phyloP scores from a whole-genome alignment of 2,329 filamentous ascomycete species.

The Tolypocladium inflatum region DNA sequence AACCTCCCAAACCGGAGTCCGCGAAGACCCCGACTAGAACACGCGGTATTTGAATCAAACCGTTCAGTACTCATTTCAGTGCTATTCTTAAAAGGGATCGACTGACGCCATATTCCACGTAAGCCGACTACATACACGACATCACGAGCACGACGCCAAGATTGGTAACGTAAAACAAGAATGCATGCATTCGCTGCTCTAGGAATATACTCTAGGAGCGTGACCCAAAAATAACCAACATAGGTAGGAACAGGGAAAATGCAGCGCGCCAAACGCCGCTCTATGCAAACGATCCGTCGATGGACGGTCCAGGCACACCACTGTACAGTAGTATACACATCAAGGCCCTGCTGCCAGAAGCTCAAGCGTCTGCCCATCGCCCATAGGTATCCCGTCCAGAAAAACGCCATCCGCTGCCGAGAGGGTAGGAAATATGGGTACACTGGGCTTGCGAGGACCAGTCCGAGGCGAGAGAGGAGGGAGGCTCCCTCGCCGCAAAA shows the following conservation, averaged over 20 bases:
- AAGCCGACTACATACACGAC: not conserved
- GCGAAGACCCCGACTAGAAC: too few species aligned
- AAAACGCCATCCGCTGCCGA: not conserved
- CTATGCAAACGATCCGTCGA: not conserved
- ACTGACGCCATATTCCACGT: not conserved
- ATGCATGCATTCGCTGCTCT: not conserved
- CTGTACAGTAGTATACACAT: not conserved
- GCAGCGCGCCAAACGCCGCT: not conserved
- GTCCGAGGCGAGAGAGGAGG: slow-evolving; percentile 21
- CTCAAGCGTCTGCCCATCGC: not conserved
- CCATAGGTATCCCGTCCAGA: not conserved
- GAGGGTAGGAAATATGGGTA: not conserved
- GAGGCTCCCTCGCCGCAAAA: not conserved
- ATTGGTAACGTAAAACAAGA: not conserved
- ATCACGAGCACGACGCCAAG: not conserved
- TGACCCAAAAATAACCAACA: not conserved
- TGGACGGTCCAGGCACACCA: not conserved
- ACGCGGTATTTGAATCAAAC: too few species aligned
- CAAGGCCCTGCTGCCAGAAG: not conserved
- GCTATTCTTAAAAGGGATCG: not conserved
- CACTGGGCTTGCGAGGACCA: slow-evolving; percentile 23
- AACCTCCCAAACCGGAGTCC: too few species aligned
- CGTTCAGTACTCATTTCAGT: not conserved
- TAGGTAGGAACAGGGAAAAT: not conserved
- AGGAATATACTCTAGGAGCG: not conserved